Evolutionary conservation across 768 basidiomycete genomes (phyloP), one percentile per base, ranked within the genome.

Genomic region (Lentinula sp.): DNA sequence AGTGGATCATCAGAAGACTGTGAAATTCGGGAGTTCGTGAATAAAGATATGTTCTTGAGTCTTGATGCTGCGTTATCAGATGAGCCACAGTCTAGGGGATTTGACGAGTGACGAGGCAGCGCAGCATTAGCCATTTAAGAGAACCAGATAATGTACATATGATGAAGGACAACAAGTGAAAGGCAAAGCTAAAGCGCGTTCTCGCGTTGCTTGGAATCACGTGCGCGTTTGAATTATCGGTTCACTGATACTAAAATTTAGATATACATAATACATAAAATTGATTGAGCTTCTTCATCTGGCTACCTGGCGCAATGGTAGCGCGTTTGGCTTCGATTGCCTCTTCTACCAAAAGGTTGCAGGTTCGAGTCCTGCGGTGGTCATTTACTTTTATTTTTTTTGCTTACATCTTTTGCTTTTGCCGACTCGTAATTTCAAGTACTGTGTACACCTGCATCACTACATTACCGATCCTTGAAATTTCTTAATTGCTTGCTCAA

Each of bases 321-420:
- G 89, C 89, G 89, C 89, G 88, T 91, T 89, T 90, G 88, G 88
- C 88, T 91, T 91, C 89, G 88, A 89, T 82, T 68, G 85, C 84
- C 77, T 64, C 13, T 39, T 11, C 76, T 64, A 91, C 89, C 89
- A 90, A 89, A 88, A 91, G 90, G 89, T 87, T 91, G 89, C 89
- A 91, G 89, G 90, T 91, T 91, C 89, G 88, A 91, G 88, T 89
- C 89, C 89, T 90, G 89, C 88, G 86, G 88, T 88, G 86, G 84
- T 89, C 88, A 89, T 34, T 15, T 32, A 1, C 4, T 48, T 48
- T 18, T 23, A 9, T 39, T 39, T 37, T 11, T 37, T 37, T 39
- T 46, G 7, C 16, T n/a, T 6, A n/a, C 9, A 48, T 15, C 2
- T 39, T 8, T 39, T 8, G 1, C 13, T 8, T 39, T 8, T 39